Percentiles rank a stretch among this genome's conserved stretches.
Evolutionary conservation across 139 green algal genomes (phyloP).

Genomic region (Pleodorina starrii): DNA sequence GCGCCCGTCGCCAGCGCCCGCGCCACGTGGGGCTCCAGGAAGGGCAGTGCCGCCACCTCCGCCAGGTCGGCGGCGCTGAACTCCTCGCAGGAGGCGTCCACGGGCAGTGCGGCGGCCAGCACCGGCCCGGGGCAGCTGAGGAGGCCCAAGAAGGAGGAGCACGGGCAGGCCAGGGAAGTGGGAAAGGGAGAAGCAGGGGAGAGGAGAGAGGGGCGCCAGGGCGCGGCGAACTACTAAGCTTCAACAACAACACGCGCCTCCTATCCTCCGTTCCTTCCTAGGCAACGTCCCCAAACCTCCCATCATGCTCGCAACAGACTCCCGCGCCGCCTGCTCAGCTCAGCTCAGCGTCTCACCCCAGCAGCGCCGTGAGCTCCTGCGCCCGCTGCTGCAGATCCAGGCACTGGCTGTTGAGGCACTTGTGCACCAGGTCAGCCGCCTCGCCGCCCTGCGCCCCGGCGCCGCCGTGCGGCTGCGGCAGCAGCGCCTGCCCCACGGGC

Average conservation of each 20-base stretch:
- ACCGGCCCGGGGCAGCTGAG: neutral
- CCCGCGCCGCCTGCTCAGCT: no score
- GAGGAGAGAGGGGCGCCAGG: no score
- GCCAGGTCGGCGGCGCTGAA: slow-evolving; percentile 73
- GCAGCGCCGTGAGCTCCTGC: slow-evolving; percentile 85
- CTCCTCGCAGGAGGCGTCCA: slow-evolving; percentile 81
- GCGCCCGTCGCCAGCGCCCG: slow-evolving; percentile 64
- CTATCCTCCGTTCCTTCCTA: no score
- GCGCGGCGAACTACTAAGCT: no score
- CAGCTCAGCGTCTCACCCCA: no score
- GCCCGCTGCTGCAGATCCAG: slow-evolving; percentile 93
- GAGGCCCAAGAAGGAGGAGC: no score
- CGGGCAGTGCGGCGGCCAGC: slow-evolving; percentile 73
- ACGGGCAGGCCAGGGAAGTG: no score
- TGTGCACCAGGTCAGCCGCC: slow-evolving; percentile 45
- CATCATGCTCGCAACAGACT: no score
- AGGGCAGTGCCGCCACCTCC: slow-evolving; percentile 13
- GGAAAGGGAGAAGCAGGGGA: no score
- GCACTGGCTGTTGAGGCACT: slow-evolving; percentile 49
- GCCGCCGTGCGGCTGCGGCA: neutral
- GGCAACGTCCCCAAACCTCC: no score
- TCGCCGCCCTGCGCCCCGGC: neutral
- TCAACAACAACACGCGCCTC: no score
- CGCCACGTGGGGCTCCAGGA: slow-evolving; percentile 19
- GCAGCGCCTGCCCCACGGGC: neutral